A percentile compares a stretch with the other conserved stretches of the same genome.
Conservation (phyloP, 257 asterid species). For the Nyctanthes arbortristis region DNA sequence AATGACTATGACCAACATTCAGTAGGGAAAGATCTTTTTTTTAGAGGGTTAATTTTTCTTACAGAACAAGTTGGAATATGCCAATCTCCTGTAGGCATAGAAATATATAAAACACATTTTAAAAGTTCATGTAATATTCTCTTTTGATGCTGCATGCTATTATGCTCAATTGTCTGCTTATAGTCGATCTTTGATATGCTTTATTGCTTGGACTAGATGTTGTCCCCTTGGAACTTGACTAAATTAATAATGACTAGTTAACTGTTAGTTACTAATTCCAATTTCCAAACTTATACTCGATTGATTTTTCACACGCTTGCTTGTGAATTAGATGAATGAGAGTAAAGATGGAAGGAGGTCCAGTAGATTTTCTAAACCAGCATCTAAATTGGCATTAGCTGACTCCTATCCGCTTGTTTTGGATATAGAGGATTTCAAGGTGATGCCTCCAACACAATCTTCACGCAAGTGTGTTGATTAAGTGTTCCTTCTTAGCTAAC, state of each 20-base stretch:
- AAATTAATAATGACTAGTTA: background rate
- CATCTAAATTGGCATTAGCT: slow-evolving; percentile 43
- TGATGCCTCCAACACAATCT: slow-evolving; percentile 28
- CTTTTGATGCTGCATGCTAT: too few species aligned
- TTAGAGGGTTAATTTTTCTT: too few species aligned
- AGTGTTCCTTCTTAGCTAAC: slow-evolving; percentile 26
- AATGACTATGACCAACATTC: too few species aligned
- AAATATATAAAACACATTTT: too few species aligned
- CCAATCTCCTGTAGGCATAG: too few species aligned
- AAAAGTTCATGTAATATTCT: too few species aligned
- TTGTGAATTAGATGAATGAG: slow-evolving; percentile 73
- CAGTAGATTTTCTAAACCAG: slow-evolving; percentile 45
- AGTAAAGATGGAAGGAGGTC: slow-evolving; percentile 54
- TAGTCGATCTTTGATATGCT: too few species aligned
- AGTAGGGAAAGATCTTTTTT: too few species aligned
- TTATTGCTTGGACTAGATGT: too few species aligned
- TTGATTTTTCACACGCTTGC: slow-evolving; percentile 27
- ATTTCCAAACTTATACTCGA: slow-evolving; percentile 18
- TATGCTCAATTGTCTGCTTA: too few species aligned
- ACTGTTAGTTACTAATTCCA: slow-evolving; percentile 10
- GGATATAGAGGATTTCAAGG: slow-evolving; percentile 93
- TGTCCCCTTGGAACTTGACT: background rate
- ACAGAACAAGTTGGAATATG: too few species aligned
- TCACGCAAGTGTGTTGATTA: slow-evolving; percentile 2
- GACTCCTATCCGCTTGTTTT: slow-evolving; percentile 76